Evolutionary conservation across 768 basidiomycete species (phyloP).

Genomic region (Calvatia gigantea): DNA sequence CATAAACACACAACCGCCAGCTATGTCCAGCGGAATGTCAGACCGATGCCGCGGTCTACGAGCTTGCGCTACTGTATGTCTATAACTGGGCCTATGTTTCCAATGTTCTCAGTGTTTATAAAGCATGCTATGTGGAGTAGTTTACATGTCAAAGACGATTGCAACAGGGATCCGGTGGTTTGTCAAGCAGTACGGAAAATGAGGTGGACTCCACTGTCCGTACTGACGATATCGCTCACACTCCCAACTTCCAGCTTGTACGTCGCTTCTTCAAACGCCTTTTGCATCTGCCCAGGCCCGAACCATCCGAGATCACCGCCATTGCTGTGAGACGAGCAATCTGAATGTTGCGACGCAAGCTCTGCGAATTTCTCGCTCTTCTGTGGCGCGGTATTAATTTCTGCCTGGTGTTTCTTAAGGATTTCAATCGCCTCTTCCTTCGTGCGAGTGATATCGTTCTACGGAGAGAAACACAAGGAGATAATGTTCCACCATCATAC

Average conservation of each 20-base stretch:
- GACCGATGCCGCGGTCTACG: too few species aligned
- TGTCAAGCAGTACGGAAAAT: constrained; percentile 79
- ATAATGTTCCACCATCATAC: background rate
- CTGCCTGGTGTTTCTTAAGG: constrained; percentile 56
- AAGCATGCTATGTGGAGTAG: background rate
- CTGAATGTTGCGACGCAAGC: constrained; percentile 75
- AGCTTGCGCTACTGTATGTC: too few species aligned
- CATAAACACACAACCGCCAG: too few species aligned
- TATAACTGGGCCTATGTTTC: too few species aligned
- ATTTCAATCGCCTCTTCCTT: constrained; percentile 89
- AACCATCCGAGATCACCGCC: constrained; percentile 91
- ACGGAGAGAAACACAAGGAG: constrained; percentile 5
- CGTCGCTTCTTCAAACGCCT: constrained; percentile 90
- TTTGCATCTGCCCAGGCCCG: constrained; percentile 89
- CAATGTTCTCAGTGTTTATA: background rate
- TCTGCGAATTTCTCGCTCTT: constrained; percentile 66
- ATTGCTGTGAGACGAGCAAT: constrained; percentile 83
- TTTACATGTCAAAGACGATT: background rate
- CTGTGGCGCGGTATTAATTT: constrained; percentile 53
- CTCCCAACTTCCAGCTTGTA: constrained; percentile 68
- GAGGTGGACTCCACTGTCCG: constrained; percentile 94
- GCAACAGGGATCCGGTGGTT: background rate
- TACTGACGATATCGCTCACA: constrained; percentile 79
- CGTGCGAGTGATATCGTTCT: constrained; percentile 78
- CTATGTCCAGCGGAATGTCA: too few species aligned